Evolutionary conservation across 148 eudicot genomes (phyloP), one percentile per base, ranked within the genome.

Genomic region (Salicornia ramosissima): DNA sequence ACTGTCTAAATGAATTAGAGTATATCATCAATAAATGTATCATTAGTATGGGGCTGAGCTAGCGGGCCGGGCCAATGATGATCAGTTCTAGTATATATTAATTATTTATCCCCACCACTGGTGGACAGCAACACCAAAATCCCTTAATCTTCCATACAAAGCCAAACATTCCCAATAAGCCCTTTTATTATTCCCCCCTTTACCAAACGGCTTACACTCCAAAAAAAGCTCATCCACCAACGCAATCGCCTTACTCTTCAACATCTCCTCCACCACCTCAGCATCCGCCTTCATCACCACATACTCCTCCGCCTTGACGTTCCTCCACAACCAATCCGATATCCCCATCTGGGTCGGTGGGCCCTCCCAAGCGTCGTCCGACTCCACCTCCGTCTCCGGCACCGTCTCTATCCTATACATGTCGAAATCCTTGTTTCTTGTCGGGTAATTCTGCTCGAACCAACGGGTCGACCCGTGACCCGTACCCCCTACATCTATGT

Each of bases 81-180:
- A n/a, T n/a, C n/a, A n/a, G n/a, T n/a, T n/a, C n/a, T n/a, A n/a
- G n/a, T n/a, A n/a, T n/a, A 51, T 8, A 28, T 3, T 39, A 29
- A 40, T 6, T 22, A 43, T 57, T 85, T 77, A 87, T 1, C 90
- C 88, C 90, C 96, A 90, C 93, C 93, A 86, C 50, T 88, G 96
- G 69, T 86, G 96, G 52, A 88, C 96, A 26, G 90, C 96, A 67
- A 87, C 83, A 51, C 96, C 92, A 53, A 84, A 79, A 81, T 90
- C 96, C 73, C 87, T 81, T 33, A 87, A 73, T 77, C 83, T 84
- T 49, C 96, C 96, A 78, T 90, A 90, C 81, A 90, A 83, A 80
- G 92, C 87, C 79, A 87, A 81, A 39, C 96, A 90, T 73, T 90
- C 90, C 96, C 92, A 90, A 76, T 90, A 90, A 29, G 96, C 88